Evolutionary conservation across 371 early-diverging fungal genomes (phyloP), one percentile per base, ranked within the genome.

Genomic region (Parasitella parasitica): DNA sequence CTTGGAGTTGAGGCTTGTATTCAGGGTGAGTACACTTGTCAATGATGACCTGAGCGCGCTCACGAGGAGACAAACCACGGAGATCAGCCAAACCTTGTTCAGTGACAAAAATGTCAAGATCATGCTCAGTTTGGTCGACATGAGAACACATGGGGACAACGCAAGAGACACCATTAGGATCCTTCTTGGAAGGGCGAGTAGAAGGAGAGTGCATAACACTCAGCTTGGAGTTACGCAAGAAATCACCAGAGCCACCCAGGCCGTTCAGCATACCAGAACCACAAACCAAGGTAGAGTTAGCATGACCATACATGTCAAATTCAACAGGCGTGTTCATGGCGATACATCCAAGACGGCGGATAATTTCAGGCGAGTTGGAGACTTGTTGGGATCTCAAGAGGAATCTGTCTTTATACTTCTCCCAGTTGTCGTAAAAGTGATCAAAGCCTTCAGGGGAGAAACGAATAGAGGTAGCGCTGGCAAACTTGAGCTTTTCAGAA

Each of bases 251-350:
- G 27, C 83, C 83, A 63, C 83, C 83, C 18, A 82, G 66, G 57
- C 83, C 83, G 39, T 82, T 82, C 55, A 82, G 60, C 83, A 82
- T 82, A 57, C 73, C 80, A 28, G 80, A 80, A 38, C 83, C 83
- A 39, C 76, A 74, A 6, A 82, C 80, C 61, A 78, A 63, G 26
- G 83, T 82, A 0, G 83, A 82, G 57, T 82, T 82, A 49, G 78
- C 80, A 57, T 82, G 83, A 24, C 75, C 83, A 36, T 82, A 82
- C 39, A 82, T 82, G 58, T 82, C 83, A 39, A 82, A 76, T 70
- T 82, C 83, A 49, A 82, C 78, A 49, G 83, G 83, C 1, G 83
- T 82, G 57, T 82, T 82, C 83, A 82, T 82, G 34, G 83, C 83
- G 54, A 82, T 80, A 63, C 73, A 73, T n/a, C 83, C 83, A 32